A percentile compares a stretch with the other conserved stretches of the same genome.
Conservation (phyloP, 1,139 yeast genomes). For the Pichia kudriavzevii region DNA sequence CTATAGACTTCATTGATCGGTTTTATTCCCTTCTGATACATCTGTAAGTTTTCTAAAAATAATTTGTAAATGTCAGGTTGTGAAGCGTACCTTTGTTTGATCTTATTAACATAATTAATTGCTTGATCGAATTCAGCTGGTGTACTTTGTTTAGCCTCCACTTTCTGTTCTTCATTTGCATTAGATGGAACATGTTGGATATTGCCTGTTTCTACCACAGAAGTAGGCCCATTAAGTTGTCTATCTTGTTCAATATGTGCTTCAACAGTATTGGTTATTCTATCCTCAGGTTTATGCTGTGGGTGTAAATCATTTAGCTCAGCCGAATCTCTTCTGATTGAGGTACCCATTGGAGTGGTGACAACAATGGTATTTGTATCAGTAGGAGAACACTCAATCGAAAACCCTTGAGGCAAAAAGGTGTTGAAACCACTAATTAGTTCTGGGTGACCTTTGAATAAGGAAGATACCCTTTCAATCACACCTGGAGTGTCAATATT, state of each 20-base stretch:
- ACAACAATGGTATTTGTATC: conserved; percentile 92
- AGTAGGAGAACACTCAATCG: conserved; percentile 88
- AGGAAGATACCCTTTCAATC: conserved; percentile 83
- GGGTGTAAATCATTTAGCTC: conserved; percentile 25
- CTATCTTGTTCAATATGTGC: not conserved
- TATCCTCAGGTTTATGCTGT: conserved; percentile 13
- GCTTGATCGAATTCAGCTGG: conserved; percentile 98
- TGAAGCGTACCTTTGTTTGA: conserved; percentile 84
- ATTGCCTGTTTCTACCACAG: no score
- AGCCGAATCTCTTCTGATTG: conserved; percentile 60
- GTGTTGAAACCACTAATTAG: conserved; percentile 96
- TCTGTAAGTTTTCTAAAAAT: conserved; percentile 88
- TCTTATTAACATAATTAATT: conserved; percentile 89
- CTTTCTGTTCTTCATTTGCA: not conserved
- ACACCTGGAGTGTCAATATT: conserved; percentile 97
- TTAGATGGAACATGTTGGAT: no score
- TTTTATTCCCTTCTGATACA: conserved; percentile 92
- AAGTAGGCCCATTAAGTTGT: not conserved
- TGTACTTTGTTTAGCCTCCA: conserved; percentile 40
- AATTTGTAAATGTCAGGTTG: conserved; percentile 96
- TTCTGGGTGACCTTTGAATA: conserved; percentile 88
- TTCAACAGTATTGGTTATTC: not conserved
- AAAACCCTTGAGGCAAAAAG: conserved; percentile 91
- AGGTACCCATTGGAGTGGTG: conserved; percentile 91
- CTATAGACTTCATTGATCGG: conserved; percentile 93